Conservation (phyloP, 2,329 filamentous ascomycete genomes). For the Didymella segeticola region DNA sequence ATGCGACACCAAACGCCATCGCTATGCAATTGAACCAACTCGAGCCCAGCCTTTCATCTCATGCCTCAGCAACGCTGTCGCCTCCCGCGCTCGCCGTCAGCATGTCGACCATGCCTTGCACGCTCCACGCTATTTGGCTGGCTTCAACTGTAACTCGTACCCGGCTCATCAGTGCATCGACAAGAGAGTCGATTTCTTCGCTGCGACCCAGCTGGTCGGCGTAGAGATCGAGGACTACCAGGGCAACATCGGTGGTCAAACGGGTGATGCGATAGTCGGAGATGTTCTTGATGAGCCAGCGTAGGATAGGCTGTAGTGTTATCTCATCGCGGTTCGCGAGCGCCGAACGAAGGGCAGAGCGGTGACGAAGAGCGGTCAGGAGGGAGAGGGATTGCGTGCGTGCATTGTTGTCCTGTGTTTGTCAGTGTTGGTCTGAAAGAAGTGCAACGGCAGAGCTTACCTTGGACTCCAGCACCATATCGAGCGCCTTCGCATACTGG, state of each 20-base stretch:
- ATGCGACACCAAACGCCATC: slow-evolving; percentile 40
- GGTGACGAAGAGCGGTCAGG: slow-evolving; percentile 83
- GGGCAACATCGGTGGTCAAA: slow-evolving; percentile 81
- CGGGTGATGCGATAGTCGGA: slow-evolving; percentile 81
- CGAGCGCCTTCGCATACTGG: slow-evolving; percentile 77
- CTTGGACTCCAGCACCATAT: slow-evolving; percentile 69
- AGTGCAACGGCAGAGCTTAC: slow-evolving; percentile 27
- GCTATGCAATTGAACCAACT: slow-evolving; percentile 39
- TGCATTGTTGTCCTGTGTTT: slow-evolving; percentile 34
- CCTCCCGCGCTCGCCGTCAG: slow-evolving; percentile 65
- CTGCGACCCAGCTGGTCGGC: slow-evolving; percentile 78
- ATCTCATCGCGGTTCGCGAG: slow-evolving; percentile 82
- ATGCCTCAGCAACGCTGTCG: slow-evolving; percentile 22
- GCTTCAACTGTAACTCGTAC: slow-evolving; percentile 82
- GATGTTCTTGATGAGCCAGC: slow-evolving; percentile 83
- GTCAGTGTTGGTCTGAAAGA: slow-evolving; percentile 11
- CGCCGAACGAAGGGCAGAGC: slow-evolving; percentile 81
- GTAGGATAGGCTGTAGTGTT: slow-evolving; percentile 79
- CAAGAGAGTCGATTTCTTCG: slow-evolving; percentile 72
- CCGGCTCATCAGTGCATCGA: slow-evolving; percentile 71
- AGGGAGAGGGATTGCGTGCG: slow-evolving; percentile 69
- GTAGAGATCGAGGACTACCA: slow-evolving; percentile 87
- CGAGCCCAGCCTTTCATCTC: background rate
- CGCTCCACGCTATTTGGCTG: slow-evolving; percentile 81
- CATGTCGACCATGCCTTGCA: slow-evolving; percentile 87